A percentile compares a stretch with the other conserved stretches of the same genome.
These are phyloP conservation scores for Rhodosorus marinus DNA, from an alignment of 23 red algal species.

Conservation along the genomic window DNA sequence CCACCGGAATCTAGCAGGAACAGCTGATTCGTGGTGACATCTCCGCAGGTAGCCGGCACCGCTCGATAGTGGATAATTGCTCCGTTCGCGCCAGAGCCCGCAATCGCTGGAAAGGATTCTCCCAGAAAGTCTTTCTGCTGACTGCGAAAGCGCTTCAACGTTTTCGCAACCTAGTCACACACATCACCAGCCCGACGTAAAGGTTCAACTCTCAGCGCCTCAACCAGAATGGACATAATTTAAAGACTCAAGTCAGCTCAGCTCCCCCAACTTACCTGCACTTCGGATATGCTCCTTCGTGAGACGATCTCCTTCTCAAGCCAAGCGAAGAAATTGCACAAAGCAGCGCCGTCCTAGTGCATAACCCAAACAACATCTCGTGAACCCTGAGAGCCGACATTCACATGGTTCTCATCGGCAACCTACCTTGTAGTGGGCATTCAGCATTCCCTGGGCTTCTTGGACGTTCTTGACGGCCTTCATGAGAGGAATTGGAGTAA, in stretches of 20 bases:
- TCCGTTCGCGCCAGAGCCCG: slow-evolving; percentile 53
- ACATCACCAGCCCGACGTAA: too few relatives aligned
- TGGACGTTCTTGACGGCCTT: slow-evolving; percentile 74
- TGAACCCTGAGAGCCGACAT: too few relatives aligned
- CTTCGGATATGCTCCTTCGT: slow-evolving; percentile 16
- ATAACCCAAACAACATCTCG: too few relatives aligned
- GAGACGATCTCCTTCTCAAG: slow-evolving; percentile 34
- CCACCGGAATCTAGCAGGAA: slow-evolving; percentile 85
- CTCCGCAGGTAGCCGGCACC: slow-evolving; percentile 3
- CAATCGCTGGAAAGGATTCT: slow-evolving; percentile 82
- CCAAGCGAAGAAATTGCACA: slow-evolving; percentile 52
- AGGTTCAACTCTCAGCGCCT: too few relatives aligned
- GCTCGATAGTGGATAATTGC: slow-evolving; percentile 89
- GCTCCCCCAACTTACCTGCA: too few relatives aligned
- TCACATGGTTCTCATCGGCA: too few relatives aligned
- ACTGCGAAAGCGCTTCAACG: slow-evolving; percentile 36
- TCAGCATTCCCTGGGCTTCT: slow-evolving; percentile 40
- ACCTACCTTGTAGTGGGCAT: too few relatives aligned
- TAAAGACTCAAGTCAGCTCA: too few relatives aligned
- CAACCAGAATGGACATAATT: too few relatives aligned
- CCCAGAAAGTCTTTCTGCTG: slow-evolving; percentile 23
- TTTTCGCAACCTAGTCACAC: slow-evolving; percentile 37
- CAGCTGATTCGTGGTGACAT: slow-evolving; percentile 23
- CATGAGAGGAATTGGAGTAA: slow-evolving; percentile 45
- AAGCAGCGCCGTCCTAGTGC: slow-evolving; percentile 67